Evolutionary conservation across 2,329 filamentous ascomycete genomes (phyloP).

Genomic region (Ceratocystis lukuohia): DNA sequence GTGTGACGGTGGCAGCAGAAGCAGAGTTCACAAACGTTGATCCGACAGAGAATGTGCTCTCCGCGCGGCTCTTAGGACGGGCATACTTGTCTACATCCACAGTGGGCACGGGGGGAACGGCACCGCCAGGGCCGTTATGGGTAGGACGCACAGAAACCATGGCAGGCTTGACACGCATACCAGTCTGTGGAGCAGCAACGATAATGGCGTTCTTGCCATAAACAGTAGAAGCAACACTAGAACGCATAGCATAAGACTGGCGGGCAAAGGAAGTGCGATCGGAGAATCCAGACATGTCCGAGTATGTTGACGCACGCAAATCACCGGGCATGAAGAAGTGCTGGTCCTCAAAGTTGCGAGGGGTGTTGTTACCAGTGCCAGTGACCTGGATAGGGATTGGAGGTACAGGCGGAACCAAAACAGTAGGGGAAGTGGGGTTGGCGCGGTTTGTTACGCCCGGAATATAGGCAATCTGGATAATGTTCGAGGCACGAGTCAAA

Average conservation of each 20-base stretch:
- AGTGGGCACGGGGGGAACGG: conserved; percentile 57
- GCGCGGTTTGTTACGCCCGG: conserved; percentile 91
- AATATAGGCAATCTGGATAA: conserved; percentile 98
- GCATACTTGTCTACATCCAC: conserved; percentile 53
- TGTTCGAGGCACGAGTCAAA: conserved; percentile 89
- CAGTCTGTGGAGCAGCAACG: conserved; percentile 68
- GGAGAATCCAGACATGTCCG: conserved; percentile 52
- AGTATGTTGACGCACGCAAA: conserved; percentile 82
- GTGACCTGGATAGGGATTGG: conserved; percentile 65
- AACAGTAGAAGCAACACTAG: conserved; percentile 80
- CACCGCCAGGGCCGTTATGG: conserved; percentile 33
- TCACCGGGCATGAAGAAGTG: conserved; percentile 91
- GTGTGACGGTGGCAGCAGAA: conserved; percentile 42
- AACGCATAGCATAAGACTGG: conserved; percentile 46
- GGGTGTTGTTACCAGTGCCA: conserved; percentile 32
- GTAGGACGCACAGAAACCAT: conserved; percentile 81
- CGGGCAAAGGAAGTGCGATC: conserved; percentile 49
- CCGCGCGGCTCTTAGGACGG: conserved; percentile 39
- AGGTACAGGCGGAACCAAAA: conserved; percentile 82
- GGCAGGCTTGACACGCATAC: conserved; percentile 75
- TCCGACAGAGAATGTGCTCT: conserved; percentile 50
- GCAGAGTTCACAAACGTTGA: conserved; percentile 56
- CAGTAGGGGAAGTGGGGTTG: conserved; percentile 63
- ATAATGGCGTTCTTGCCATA: conserved; percentile 86
- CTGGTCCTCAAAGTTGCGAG: conserved; percentile 54